Evolutionary conservation across 2,329 filamentous ascomycete species (phyloP).

Genomic region (Sporothrix protearum): DNA sequence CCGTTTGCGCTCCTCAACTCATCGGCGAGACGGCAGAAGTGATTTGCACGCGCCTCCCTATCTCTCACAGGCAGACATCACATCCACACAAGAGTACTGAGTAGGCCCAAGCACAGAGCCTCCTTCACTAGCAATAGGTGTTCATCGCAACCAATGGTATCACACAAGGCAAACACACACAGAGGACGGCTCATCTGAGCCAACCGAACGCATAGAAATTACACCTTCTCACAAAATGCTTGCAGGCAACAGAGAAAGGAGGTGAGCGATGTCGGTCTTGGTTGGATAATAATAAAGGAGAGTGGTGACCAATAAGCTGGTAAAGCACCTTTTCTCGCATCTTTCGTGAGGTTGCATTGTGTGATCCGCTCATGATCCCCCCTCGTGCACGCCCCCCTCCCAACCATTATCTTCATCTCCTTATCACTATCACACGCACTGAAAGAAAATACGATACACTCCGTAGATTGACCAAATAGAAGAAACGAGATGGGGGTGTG

Average conservation of each 20-base stretch:
- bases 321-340: background rate
- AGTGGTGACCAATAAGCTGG: background rate
- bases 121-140: background rate
- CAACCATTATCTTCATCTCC: background rate
- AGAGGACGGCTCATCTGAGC: background rate
- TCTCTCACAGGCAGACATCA: background rate
- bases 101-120: background rate
- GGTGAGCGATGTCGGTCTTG: background rate
- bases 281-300: background rate
- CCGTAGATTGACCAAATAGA: background rate
- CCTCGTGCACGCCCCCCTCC: background rate
- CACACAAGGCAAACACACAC: background rate
- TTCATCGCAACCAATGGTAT: background rate
- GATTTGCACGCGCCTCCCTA: background rate
- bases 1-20: background rate
- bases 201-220: constrained; percentile 5
- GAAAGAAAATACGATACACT: background rate
- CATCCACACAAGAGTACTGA: too few species aligned
- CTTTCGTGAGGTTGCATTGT: background rate
- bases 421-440: constrained; percentile 9
- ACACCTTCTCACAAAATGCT: background rate
- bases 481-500: background rate
- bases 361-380: constrained; percentile 10
- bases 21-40: background rate
- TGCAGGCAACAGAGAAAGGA: background rate